Evolutionary conservation across 495 filamentous ascomycete genomes (phyloP), one percentile per base, ranked within the genome.

Genomic region (Lasiosphaeris hirsuta): DNA sequence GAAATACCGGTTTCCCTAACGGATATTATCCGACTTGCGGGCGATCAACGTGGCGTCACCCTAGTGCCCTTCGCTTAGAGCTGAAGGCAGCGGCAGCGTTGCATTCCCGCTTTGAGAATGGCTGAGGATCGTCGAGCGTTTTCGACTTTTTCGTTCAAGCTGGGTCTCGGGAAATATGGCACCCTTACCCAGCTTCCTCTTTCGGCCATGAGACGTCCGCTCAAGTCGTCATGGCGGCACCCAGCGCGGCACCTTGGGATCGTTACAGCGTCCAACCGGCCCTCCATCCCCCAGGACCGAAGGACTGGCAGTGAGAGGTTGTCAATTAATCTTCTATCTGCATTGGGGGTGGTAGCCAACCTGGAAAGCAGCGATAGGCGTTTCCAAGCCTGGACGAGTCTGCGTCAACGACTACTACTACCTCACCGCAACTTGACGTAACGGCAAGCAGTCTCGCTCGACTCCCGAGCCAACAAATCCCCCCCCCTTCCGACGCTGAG

Each of bases 1-100:
- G 59, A 59, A 66, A 64, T 67, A 69, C 66, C 66, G 64, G 64
- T 64, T 61, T 58, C 58, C 58, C 54, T 52, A 49, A 59, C 57
- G 64, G 64, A 67, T 63, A 63, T 55, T 63, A 63, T 62, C 67
- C 60, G 62, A 59, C 60, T 51, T 52, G 60, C 56, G 60, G 67
- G 62, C 58, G 67, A 69, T 69, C 67, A 63, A 64, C 67, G 63
- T 68, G 67, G 65, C 65, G 67, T 41, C 51, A 58, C 42, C 58
- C 62, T 65, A 61, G 65, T 54, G 62, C 38, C 37, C 36, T 56
- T 70, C 67, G 67, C 64, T 70, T 70, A 58, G 42, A 52, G 35
- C 58, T n/a, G 14, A 23, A 46, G 37, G 55, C 52, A 46, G 53
- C 53, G 42, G 30, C 41, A 45, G 53, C 57, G 60, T 52, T 41